Base-by-base conservation (phyloP, 2,329 filamentous ascomycete genomes). In the Stachybotrys chartarum region DNA sequence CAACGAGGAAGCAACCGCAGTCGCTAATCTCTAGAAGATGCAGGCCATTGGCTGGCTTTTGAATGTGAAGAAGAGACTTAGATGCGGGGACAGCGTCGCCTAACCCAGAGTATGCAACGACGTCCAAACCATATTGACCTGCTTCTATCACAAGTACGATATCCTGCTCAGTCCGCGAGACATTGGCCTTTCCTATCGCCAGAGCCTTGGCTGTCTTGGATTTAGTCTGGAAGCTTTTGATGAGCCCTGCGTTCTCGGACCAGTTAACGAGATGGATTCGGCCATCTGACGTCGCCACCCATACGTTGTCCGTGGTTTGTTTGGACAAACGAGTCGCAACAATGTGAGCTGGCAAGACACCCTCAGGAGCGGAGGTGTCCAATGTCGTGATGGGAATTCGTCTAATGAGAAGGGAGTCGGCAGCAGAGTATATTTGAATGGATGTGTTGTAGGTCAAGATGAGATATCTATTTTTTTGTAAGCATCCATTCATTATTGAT, bases 401-500 rank as follows among this genome's bases (percentile, higher is more conserved):
- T 61, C 90, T 85, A 50, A 90, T 78, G 24, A 95, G 82, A 52
- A 95, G 81, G 1, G 94, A 97, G 54, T 91, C 91, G 60, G 83
- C 77, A 32, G 90, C 83, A 1, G 89, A 88, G 71, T 94, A 96
- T 30, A 96, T 80, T 68, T 91, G 88, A 54, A 97, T 77, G 10
- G 87, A 86, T 31, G 83, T 86, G 57, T 85, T 82, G 64, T 90
- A 90, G 35, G 87, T 83, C 55, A 96, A 70, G 56, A 97, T 85
- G 45, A 97, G 69, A 70, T 87, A 81, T 66, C 90, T 91, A 48
- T 17, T 16, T 16, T 16, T 11, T 56, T 44, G 53, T 67, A 47
- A 66, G 61, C 49, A 35, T 51, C 16, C 48, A 5, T 44, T 45
- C 32, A 44, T 30, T 6, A 31, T 11, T 10, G n/a, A 8, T 17